Base-by-base conservation (phyloP, 495 filamentous ascomycete species). In the Tuber melanosporum region DNA sequence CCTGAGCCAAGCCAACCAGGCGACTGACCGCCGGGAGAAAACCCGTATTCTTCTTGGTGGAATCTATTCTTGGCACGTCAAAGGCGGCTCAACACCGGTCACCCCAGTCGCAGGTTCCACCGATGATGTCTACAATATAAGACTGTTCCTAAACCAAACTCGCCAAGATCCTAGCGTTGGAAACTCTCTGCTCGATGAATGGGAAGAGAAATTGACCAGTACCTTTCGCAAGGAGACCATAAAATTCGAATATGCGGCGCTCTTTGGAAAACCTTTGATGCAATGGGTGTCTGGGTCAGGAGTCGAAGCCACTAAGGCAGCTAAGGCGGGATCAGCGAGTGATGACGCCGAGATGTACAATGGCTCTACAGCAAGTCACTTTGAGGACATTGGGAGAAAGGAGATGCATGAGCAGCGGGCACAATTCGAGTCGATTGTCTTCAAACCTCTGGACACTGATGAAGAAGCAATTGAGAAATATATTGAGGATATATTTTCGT, bases 221-320 rank as follows among this genome's bases (percentile, higher is more conserved):
- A 22, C 72, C 17, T 52, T 81, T 22, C 74, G 72, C 22, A 82
- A 85, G 26, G 86, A 91, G 77, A 87, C 89, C 44, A 79, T 87
- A 46, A 89, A 88, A 72, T 88, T 89, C 73, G 85, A 90, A 71
- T 91, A 91, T 82, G 89, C 89, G 0, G 84, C 86, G 22, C 86
- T 92, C 32, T 92, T 91, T 79, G 89, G 87, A 71, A 84, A 87
- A 71, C 81, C 92, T 62, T 88, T 92, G 20, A 91, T 87, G 0
- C 89, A 92, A 79, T 92, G 90, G 90, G 82, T 92, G 39, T 82
- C 78, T 1, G 70, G 81, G 73, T 43, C 80, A 12, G 57, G n/a
- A n/a, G n/a, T 20, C 76, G 39, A 71, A 74, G 15, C 70, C 44
- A 44, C 32, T 32, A 32, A 32, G 1, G 32, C 32, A 32, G 32